Percentiles rank a stretch among this genome's conserved stretches.
phyloP scores from a whole-genome alignment of 2,329 filamentous ascomycete genomes.

The Fusarium duplospermum region DNA sequence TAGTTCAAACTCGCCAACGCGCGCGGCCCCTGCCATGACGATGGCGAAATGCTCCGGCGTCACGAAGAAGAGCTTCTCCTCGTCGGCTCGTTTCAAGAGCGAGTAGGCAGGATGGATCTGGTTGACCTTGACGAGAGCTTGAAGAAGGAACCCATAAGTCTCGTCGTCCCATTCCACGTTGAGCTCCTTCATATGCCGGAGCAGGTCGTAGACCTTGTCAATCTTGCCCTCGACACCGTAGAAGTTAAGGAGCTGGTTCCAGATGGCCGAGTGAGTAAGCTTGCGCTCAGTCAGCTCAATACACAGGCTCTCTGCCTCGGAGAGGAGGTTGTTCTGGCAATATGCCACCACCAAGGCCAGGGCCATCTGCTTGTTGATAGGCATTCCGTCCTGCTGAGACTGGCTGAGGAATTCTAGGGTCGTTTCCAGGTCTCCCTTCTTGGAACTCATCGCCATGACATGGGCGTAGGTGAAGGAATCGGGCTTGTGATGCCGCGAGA shows the following conservation, averaged over 20 bases:
- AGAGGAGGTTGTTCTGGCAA: conserved; percentile 56
- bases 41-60: conserved; percentile 62
- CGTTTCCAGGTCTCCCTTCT: conserved; percentile 77
- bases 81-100: conserved; percentile 58
- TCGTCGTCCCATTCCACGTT: conserved; percentile 60
- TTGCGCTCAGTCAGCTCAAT: conserved; percentile 64
- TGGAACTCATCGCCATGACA: conserved; percentile 78
- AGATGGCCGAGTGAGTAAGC: conserved; percentile 71
- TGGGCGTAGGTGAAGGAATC: conserved; percentile 76
- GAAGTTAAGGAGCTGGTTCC: conserved; percentile 81
- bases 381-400: conserved; percentile 65
- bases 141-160: conserved; percentile 63
- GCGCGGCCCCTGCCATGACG: conserved; percentile 64
- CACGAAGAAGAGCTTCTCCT: conserved; percentile 59
- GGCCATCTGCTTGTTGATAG: conserved; percentile 68
- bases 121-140: conserved; percentile 60
- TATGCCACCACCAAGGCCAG: conserved; percentile 76
- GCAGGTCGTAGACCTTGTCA: conserved; percentile 59
- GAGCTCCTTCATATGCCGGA: conserved; percentile 61
- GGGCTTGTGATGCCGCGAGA: conserved; percentile 64
- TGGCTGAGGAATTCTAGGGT: conserved; percentile 73
- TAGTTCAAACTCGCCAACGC: conserved; percentile 56
- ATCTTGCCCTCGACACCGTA: conserved; percentile 72
- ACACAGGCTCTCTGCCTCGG: conserved; percentile 53
- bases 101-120: conserved; percentile 63